Evolutionary conservation across 2,329 filamentous ascomycete genomes (phyloP).

Genomic region (Alternaria triticimaculans): DNA sequence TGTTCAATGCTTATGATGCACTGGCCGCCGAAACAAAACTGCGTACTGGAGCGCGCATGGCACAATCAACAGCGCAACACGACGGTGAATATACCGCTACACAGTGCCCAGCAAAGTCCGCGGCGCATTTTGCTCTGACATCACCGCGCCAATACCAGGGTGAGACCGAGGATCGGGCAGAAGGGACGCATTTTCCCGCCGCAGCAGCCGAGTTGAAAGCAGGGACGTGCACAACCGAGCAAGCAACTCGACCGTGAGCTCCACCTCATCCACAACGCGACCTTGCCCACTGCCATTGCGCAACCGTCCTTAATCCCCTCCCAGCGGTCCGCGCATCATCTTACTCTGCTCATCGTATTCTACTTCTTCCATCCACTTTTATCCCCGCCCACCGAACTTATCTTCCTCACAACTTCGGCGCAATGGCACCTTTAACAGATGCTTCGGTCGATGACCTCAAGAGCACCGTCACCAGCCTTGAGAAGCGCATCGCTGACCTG

Average conservation of each 20-base stretch:
- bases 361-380: neutral
- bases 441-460: slow-evolving; percentile 81
- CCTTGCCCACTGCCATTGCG: slow-evolving; percentile 30
- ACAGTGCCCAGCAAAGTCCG: neutral
- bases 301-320: slow-evolving; percentile 19
- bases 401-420: slow-evolving; percentile 18
- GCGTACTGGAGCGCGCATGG: neutral
- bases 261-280: slow-evolving; percentile 15
- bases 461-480: slow-evolving; percentile 81
- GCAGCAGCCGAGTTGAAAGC: slow-evolving; percentile 5
- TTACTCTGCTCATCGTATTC: slow-evolving; percentile 13
- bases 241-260: slow-evolving; percentile 12
- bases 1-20: neutral
- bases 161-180: slow-evolving; percentile 17
- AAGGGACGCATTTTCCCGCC: slow-evolving; percentile 19
- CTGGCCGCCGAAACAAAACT: neutral
- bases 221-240: slow-evolving; percentile 16
- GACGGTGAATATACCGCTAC: neutral
- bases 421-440: slow-evolving; percentile 89
- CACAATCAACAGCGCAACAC: neutral
- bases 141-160: slow-evolving; percentile 4
- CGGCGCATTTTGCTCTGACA: slow-evolving; percentile 7
- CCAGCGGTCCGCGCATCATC: slow-evolving; percentile 23
- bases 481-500: slow-evolving; percentile 83
- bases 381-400: neutral